Conservation (phyloP, 768 basidiomycete genomes). For the Suillus decipiens region DNA sequence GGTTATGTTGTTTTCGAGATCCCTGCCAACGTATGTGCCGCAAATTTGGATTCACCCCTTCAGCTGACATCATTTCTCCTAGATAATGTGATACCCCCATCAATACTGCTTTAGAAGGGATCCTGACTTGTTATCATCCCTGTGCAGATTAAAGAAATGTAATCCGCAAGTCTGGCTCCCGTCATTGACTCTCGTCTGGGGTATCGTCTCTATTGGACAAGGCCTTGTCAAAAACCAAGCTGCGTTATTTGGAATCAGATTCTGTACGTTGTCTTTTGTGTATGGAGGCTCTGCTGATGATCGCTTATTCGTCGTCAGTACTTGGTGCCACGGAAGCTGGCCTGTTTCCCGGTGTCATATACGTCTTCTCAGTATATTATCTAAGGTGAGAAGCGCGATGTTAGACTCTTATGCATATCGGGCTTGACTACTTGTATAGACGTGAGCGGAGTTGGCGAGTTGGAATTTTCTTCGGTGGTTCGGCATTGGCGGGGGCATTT, state of each 20-base stretch:
- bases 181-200: conserved; percentile 59
- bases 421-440: conserved; percentile 29
- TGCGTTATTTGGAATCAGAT: conserved; percentile 55
- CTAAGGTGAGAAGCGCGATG: conserved; percentile 33
- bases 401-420: background rate
- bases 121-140: conserved; percentile 9
- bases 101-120: background rate
- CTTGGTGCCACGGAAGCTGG: conserved; percentile 63
- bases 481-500: conserved; percentile 64
- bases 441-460: conserved; percentile 62
- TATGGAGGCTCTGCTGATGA: background rate
- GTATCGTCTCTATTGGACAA: conserved; percentile 53
- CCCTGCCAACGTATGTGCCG: conserved; percentile 49
- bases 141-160: conserved; percentile 53
- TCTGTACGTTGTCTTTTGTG: conserved; percentile 38
- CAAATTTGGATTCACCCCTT: background rate
- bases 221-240: conserved; percentile 56
- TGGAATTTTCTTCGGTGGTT: conserved; percentile 62
- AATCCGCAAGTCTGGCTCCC: conserved; percentile 64
- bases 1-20: conserved; percentile 64
- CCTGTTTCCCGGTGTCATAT: conserved; percentile 58
- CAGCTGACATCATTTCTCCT: background rate
- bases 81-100: conserved; percentile 29
- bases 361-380: conserved; percentile 62
- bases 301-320: conserved; percentile 33